phyloP scores from a whole-genome alignment of 371 early-diverging fungal species.

The Apophysomyces elegans region DNA sequence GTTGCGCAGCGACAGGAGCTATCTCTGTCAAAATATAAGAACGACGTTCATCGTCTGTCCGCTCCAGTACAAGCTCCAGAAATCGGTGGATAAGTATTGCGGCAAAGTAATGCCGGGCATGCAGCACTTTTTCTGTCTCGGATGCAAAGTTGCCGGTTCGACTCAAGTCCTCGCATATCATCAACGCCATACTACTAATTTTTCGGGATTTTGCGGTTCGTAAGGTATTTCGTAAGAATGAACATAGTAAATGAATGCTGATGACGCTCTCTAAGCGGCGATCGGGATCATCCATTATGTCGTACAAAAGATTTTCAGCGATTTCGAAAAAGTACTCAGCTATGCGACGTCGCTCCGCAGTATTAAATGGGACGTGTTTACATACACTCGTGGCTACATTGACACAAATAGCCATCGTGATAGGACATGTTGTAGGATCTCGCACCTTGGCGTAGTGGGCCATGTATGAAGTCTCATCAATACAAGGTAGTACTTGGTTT shows the following conservation, averaged over 20 bases:
- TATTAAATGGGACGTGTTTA: background rate
- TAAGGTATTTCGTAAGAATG: conserved; percentile 9
- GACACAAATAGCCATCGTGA: conserved; percentile 14
- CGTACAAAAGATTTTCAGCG: background rate
- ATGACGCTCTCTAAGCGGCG: conserved; percentile 7
- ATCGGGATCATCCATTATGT: conserved; percentile 16
- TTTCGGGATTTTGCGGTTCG: background rate
- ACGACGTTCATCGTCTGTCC: background rate
- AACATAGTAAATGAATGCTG: conserved; percentile 5
- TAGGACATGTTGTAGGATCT: conserved; percentile 5
- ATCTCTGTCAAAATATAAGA: background rate
- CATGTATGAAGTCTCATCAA: background rate
- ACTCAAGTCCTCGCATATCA: conserved; percentile 1
- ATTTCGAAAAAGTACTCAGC: conserved; percentile 12
- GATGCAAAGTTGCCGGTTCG: background rate
- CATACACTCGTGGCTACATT: conserved; percentile 4
- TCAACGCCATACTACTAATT: background rate
- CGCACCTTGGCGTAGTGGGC: background rate
- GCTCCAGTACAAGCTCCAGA: background rate
- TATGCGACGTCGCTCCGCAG: background rate
- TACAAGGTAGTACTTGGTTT: background rate
- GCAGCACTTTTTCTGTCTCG: background rate
- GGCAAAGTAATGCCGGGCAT: background rate
- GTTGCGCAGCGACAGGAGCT: background rate
- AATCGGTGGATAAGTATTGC: background rate